Evolutionary conservation across 169 alveolate genomes (phyloP), one percentile per base, ranked within the genome.

Genomic region (Amoebophrya sp.): DNA sequence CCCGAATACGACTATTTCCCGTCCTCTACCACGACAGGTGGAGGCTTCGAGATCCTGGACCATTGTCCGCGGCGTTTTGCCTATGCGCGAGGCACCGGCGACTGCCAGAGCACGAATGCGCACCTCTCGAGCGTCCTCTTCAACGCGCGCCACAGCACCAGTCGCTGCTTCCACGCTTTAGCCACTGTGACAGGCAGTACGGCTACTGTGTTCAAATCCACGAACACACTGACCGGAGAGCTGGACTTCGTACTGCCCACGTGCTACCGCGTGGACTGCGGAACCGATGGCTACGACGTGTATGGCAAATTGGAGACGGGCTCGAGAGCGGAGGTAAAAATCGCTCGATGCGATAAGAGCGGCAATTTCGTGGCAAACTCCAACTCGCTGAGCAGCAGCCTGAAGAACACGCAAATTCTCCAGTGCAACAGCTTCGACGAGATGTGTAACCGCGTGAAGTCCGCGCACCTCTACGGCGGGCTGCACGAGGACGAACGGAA

Each of bases 381-480:
- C 2, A 65, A 65, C 83, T 29, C 18, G 33, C 83, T 65, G 83
- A 0, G 39, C 2, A 18, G 33, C 83, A 65, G n/a, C 83, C 2
- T 65, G 39, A 36, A 29, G 36, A 65, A 26, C 83, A 65, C 83
- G 83, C 83, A 65, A 36, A 1, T 65, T 6, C 38, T 65, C 36
- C 33, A 65, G 83, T 65, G 83, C 33, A 65, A 65, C 83, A 6
- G 33, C 83, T 65, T 65, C 26, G 0, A 29, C 36, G 83, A 65
- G 33, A 18, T 65, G 83, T 65, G 83, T 36, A 26, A 26, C 36
- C 83, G 83, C 36, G 33, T 65, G 36, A 6, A 26, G 83, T 65
- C 83, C 36, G 36, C 83, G 26, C 83, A 65, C 83, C 83, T 65
- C 38, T 65, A 12, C 83, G 83, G 36, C 83, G 83, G 83, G 83